A percentile compares a stretch with the other conserved stretches of the same genome.
Evolutionary conservation across 1,284 basidiomycete species (phyloP).

Genomic region (Volvariella surrecta): DNA sequence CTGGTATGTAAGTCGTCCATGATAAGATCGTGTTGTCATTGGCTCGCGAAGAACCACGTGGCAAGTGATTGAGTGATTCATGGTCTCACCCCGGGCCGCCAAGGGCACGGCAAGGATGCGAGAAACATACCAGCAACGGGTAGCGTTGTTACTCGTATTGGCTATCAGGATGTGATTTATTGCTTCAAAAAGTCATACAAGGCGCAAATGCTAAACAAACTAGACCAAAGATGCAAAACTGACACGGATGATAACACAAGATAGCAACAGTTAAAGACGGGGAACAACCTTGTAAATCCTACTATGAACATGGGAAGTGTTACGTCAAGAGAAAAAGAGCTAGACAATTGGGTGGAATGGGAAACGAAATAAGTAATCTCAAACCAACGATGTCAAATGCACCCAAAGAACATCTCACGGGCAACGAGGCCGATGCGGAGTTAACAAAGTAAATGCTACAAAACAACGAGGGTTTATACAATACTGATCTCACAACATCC

Average conservation of each 20-base stretch:
- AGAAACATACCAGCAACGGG: too few relatives aligned
- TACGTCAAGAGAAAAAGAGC: neutral
- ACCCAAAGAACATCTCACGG: neutral
- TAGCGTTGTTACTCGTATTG: too few relatives aligned
- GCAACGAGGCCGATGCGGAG: too few relatives aligned
- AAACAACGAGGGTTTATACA: neutral
- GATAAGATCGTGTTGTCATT: too few relatives aligned
- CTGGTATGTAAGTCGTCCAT: too few relatives aligned
- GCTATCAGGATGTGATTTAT: neutral
- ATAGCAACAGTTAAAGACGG: slow-evolving; percentile 3
- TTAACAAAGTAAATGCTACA: too few relatives aligned
- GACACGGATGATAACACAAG: slow-evolving; percentile 1
- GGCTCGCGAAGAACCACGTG: neutral
- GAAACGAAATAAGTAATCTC: neutral
- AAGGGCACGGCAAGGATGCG: too few relatives aligned
- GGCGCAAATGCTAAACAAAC: slow-evolving; percentile 17
- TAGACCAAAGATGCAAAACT: slow-evolving; percentile 14
- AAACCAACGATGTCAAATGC: neutral
- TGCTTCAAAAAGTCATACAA: slow-evolving; percentile 14
- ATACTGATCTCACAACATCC: slow-evolving; percentile 3
- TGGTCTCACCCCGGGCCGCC: too few relatives aligned
- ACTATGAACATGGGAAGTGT: neutral
- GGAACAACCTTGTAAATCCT: too few relatives aligned
- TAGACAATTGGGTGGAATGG: neutral
- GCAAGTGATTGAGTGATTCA: neutral